These are phyloP conservation scores for Diaporthe caulivora DNA, from an alignment of 2,329 filamentous ascomycete species.

Conservation along the genomic window DNA sequence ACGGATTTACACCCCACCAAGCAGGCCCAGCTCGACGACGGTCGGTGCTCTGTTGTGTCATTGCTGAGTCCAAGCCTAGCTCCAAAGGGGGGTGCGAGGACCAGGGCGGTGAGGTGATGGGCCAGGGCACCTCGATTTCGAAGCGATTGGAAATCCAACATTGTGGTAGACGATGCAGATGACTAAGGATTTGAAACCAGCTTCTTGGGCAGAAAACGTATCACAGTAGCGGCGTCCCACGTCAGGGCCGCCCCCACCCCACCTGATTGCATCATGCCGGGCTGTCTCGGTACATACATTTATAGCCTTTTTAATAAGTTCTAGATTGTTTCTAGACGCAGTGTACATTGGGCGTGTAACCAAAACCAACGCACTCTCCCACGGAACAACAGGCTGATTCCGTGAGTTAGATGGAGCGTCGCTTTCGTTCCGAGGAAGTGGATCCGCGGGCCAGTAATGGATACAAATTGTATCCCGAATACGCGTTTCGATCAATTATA, in stretches of 20 bases:
- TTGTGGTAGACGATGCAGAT: not conserved
- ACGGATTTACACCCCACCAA: slow-evolving; percentile 20
- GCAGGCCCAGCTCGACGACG: not conserved
- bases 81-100: slow-evolving; percentile 1
- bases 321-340: not conserved
- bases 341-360: not conserved
- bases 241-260: not conserved
- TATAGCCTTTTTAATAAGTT: slow-evolving; percentile 5
- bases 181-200: slow-evolving; percentile 39
- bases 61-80: not conserved
- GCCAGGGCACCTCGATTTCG: slow-evolving; percentile 28
- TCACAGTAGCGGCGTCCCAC: no score
- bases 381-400: not conserved
- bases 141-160: slow-evolving; percentile 32
- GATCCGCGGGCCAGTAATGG: not conserved
- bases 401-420: not conserved
- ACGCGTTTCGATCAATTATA: not conserved
- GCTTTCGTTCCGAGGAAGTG: not conserved
- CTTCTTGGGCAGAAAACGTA: not conserved
- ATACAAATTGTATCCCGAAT: not conserved
- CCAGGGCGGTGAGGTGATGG: slow-evolving; percentile 21
- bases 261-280: not conserved
- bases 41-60: not conserved
- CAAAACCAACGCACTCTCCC: not conserved
- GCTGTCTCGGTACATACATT: not conserved